These are phyloP conservation scores for Colletotrichum brevisporum DNA, from an alignment of 2,329 filamentous ascomycete species.

Conservation along the genomic window DNA sequence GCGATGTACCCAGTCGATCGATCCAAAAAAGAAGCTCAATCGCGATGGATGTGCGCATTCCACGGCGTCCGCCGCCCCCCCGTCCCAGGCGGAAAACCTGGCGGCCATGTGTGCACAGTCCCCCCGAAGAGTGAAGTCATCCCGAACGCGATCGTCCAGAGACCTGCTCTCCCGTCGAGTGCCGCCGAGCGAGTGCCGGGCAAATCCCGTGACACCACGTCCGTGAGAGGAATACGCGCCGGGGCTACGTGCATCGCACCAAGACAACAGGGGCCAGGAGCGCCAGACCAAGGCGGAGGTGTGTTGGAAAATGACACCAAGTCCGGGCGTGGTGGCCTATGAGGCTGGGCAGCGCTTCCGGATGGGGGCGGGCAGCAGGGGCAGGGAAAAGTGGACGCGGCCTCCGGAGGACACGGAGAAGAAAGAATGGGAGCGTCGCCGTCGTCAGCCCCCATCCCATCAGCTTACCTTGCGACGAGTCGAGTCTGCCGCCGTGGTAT, in stretches of 20 bases:
- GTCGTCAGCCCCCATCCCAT: constrained; percentile 35
- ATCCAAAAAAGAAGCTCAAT: background rate
- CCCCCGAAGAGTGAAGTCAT: background rate
- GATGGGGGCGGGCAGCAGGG: constrained; percentile 28
- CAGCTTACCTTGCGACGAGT: constrained; percentile 10
- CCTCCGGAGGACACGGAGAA: constrained; percentile 35
- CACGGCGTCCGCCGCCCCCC: background rate
- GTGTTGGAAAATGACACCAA: constrained; percentile 40
- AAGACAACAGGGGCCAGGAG: constrained; percentile 31
- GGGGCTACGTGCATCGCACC: constrained; percentile 19
- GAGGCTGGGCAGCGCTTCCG: constrained; percentile 30
- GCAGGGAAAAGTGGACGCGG: constrained; percentile 32
- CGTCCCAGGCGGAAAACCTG: background rate
- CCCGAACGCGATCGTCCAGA: background rate
- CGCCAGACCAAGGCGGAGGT: constrained; percentile 36
- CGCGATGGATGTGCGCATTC: constrained; percentile 20
- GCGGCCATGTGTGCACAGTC: no score
- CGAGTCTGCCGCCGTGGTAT: no score
- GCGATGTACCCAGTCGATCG: constrained; percentile 9
- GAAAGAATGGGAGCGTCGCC: constrained; percentile 14
- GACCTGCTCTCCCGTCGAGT: background rate
- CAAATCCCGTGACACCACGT: constrained; percentile 20
- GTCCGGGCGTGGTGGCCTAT: constrained; percentile 22
- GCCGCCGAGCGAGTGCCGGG: constrained; percentile 25
- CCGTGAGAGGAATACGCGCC: constrained; percentile 12